phyloP scores from a whole-genome alignment of 768 basidiomycete species.

The Rhodocollybia butyracea region DNA sequence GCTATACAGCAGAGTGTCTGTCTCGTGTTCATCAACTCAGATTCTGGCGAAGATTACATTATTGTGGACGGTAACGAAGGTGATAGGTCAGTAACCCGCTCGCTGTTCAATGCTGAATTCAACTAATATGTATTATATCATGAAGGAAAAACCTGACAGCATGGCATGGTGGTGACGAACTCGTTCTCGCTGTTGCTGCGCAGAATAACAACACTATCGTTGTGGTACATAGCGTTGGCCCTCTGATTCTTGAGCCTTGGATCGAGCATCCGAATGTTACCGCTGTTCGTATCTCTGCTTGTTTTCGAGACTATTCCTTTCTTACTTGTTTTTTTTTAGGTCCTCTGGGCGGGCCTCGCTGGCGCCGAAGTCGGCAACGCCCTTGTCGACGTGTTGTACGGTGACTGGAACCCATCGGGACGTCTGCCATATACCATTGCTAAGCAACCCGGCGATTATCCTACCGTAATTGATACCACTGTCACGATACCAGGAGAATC shows the following conservation, averaged over 20 bases:
- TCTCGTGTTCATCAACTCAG: conserved; percentile 78
- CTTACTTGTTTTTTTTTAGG: conserved; percentile 22
- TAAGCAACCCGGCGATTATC: conserved; percentile 53
- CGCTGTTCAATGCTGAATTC: not conserved
- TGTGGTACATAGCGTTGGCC: conserved; percentile 61
- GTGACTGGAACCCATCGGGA: conserved; percentile 65
- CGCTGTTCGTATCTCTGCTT: conserved; percentile 43
- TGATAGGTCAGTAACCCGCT: conserved; percentile 45
- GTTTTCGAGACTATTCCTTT: conserved; percentile 11
- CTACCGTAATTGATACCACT: conserved; percentile 43
- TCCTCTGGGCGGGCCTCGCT: conserved; percentile 65
- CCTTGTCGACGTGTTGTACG: conserved; percentile 70
- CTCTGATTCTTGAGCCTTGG: conserved; percentile 62
- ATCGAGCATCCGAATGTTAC: conserved; percentile 72
- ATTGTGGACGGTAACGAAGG: conserved; percentile 78
- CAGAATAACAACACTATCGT: conserved; percentile 73
- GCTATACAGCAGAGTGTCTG: conserved; percentile 56
- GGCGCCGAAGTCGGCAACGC: conserved; percentile 71
- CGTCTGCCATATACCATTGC: conserved; percentile 76
- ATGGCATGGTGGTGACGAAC: conserved; percentile 69
- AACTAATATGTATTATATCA: not conserved
- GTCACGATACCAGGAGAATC: conserved; percentile 26
- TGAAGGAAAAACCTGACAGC: conserved; percentile 64
- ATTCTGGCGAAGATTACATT: conserved; percentile 84
- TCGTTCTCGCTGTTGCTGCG: conserved; percentile 66